Evolutionary conservation across 768 basidiomycete species (phyloP), one percentile per base, ranked within the genome.

Genomic region (Glaciozyma antarctica): DNA sequence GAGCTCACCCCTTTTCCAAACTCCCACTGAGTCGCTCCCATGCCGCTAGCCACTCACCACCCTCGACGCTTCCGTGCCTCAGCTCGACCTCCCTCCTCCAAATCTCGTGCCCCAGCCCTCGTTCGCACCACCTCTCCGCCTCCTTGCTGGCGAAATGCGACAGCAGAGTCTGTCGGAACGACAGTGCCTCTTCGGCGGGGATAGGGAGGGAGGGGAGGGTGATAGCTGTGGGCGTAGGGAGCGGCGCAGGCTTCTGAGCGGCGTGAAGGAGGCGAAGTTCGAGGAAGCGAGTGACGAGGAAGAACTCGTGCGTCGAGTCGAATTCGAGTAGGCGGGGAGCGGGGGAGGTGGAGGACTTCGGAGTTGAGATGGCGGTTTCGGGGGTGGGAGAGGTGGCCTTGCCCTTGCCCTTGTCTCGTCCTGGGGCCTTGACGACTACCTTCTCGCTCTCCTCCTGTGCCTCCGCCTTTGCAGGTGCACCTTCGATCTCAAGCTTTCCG

Each of bases 41-140:
- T 17, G 56, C 32, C 21, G 7, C 6, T 15, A 41, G 24, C 67
- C 70, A 65, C 34, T 64, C 65, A 2, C 56, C 62, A 0, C 43
- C 38, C 8, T 43, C 62, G 9, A 30, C 17, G 10, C 34, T 51
- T 0, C 68, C 68, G n/a, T 65, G 64, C 26, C n/a, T 16, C 7
- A 72, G 53, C 45, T 60, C 30, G 7, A 44, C 26, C 32, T 73
- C 72, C 9, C 72, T 58, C 10, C 63, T 51, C 69, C 69, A 71
- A 17, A 73, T 32, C 47, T 73, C 72, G 24, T 69, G 58, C 0
- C 72, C 72, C 21, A 73, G 58, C 44, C 62, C 62, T 2, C 56
- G 16, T 7, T 57, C 55, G 51, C 65, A 63, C 65, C 69, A 68
- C 15, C 65, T 59, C 17, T 69, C 59, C 7, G 48, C 69, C 6